A percentile compares a stretch with the other conserved stretches of the same genome.
phyloP scores from a whole-genome alignment of 2,329 filamentous ascomycete species.

The Beauveria rudraprayagi region DNA sequence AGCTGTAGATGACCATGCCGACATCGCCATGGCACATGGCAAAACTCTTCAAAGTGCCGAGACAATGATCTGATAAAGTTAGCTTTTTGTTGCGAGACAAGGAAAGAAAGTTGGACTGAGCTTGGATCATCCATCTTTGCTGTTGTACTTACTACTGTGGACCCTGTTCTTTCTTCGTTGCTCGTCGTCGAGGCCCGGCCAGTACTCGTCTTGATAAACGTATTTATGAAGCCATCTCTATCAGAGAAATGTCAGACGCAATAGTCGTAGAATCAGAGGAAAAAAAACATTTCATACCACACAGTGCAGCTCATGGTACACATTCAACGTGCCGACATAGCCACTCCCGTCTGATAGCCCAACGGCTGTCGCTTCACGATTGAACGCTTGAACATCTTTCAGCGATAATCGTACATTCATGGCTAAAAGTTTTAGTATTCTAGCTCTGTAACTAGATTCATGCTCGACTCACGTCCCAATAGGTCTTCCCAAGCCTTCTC shows the following conservation, averaged over 20 bases:
- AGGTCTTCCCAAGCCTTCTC: constrained; percentile 8
- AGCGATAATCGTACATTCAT: constrained; percentile 5
- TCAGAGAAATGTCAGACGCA: not conserved
- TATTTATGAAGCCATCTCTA: constrained; percentile 11
- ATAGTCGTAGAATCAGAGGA: too few relatives aligned
- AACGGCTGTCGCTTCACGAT: constrained; percentile 5
- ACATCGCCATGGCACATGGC: constrained; percentile 8
- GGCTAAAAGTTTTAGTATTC: not conserved
- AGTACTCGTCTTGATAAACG: constrained; percentile 9
- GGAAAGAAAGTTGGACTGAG: too few relatives aligned
- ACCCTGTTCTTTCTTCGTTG: constrained; percentile 7
- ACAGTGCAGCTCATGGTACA: constrained; percentile 10
- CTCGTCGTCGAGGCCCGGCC: constrained; percentile 3
- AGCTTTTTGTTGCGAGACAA: not conserved
- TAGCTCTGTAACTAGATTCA: not conserved
- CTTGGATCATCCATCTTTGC: not conserved
- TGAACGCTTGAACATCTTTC: constrained; percentile 3
- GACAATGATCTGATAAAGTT: not conserved
- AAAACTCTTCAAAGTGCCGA: not conserved
- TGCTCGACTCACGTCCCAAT: not conserved
- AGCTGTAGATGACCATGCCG: constrained; percentile 11
- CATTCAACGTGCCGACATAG: constrained; percentile 8
- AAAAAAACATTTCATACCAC: not conserved
- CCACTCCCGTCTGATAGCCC: constrained; percentile 9
- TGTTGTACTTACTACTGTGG: constrained; percentile 7